Conservation (phyloP, 2,329 filamentous ascomycete species). For the Sclerotiophoma versabilis region DNA sequence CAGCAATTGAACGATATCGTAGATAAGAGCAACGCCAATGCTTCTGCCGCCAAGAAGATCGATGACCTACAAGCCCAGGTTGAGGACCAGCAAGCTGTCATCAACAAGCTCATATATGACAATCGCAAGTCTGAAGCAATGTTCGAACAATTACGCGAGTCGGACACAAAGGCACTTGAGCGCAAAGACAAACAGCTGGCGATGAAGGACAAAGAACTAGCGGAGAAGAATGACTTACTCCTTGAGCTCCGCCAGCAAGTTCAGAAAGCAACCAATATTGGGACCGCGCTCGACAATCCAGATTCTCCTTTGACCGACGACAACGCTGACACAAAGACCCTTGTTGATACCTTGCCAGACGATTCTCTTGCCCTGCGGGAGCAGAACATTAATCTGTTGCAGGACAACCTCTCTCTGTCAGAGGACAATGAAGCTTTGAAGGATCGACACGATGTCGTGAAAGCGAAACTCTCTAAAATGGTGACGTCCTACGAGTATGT, state of each 20-base stretch:
- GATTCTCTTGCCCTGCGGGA: not conserved
- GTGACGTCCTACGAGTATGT: not conserved
- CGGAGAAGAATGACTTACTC: slow-evolving; percentile 1
- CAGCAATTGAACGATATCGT: slow-evolving; percentile 11
- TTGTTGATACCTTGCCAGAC: not conserved
- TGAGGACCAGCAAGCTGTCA: slow-evolving; percentile 7
- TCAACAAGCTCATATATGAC: slow-evolving; percentile 20
- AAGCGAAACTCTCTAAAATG: not conserved
- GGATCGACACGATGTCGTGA: slow-evolving; percentile 1
- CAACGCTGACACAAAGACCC: not conserved
- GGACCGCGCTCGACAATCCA: not conserved
- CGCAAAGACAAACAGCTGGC: not conserved
- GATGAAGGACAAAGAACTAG: not conserved
- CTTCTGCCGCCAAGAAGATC: slow-evolving; percentile 10
- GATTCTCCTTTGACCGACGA: not conserved
- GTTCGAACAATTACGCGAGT: slow-evolving; percentile 1
- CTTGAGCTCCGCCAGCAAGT: not conserved
- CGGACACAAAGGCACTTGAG: not conserved
- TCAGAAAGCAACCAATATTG: not conserved
- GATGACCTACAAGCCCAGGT: slow-evolving; percentile 20
- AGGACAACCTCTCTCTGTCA: not conserved
- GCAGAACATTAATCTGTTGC: not conserved
- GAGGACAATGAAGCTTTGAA: not conserved
- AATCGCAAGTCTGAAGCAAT: slow-evolving; percentile 11
- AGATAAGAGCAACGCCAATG: slow-evolving; percentile 4